A percentile compares a stretch with the other conserved stretches of the same genome.
These are phyloP conservation scores for Ceratocystis huliohia DNA, from an alignment of 2,329 filamentous ascomycete species.

Conservation along the genomic window DNA sequence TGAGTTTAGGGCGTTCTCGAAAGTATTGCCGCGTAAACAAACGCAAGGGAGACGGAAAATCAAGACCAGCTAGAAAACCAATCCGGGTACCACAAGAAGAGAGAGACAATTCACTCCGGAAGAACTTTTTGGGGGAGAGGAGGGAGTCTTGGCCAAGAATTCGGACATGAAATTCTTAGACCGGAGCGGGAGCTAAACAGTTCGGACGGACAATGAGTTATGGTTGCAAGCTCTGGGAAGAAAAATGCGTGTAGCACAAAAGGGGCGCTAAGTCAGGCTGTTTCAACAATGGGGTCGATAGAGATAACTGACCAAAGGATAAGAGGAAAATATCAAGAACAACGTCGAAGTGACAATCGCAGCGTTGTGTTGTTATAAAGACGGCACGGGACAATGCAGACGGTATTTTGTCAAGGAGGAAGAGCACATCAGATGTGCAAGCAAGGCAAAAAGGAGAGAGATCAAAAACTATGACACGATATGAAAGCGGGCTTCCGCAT, in stretches of 20 bases:
- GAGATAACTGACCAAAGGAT: neutral
- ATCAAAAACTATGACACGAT: neutral
- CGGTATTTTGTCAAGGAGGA: too few species aligned
- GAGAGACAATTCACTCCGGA: neutral
- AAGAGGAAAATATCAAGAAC: neutral
- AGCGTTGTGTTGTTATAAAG: too few species aligned
- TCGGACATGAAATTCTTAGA: neutral
- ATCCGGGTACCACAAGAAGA: constrained; percentile 1
- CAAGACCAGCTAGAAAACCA: neutral
- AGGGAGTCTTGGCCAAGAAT: too few species aligned
- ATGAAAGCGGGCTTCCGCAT: neutral
- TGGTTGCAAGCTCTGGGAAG: neutral
- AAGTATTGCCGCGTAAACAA: neutral
- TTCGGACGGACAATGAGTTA: neutral
- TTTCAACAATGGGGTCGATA: neutral
- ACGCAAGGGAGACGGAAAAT: neutral
- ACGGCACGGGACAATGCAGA: too few species aligned
- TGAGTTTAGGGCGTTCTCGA: neutral
- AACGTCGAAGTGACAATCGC: neutral
- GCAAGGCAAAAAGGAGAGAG: neutral
- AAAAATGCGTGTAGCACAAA: neutral
- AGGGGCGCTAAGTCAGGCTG: neutral
- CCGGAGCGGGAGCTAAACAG: neutral
- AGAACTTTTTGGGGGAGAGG: neutral
- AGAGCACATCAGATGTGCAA: too few species aligned